A percentile compares a stretch with the other conserved stretches of the same genome.
phyloP scores from a whole-genome alignment of 129 eudicot genomes.

The Lonicera japonica region DNA sequence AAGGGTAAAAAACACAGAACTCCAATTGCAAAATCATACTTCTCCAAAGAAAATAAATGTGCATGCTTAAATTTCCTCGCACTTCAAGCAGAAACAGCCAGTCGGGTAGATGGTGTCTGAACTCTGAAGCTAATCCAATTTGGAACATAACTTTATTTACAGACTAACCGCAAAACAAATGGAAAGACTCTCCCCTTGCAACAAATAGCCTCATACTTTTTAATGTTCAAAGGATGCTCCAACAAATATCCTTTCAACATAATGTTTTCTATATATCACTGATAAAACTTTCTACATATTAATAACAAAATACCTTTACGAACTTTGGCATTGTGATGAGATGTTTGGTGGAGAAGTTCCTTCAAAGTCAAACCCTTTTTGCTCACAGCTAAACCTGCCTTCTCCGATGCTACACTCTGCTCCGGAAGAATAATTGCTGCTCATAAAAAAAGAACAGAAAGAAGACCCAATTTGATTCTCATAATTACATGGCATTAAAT shows the following conservation, averaged over 20 bases:
- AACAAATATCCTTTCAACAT: neutral
- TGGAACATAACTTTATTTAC: neutral
- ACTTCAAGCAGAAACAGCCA: no score
- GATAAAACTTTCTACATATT: neutral
- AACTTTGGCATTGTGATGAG: slow-evolving; percentile 87
- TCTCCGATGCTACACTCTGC: slow-evolving; percentile 88
- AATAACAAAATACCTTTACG: slow-evolving; percentile 56
- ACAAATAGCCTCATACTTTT: neutral
- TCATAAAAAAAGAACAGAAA: slow-evolving; percentile 4
- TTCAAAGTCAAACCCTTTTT: slow-evolving; percentile 86
- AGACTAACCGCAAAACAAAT: neutral
- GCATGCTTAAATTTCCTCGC: neutral
- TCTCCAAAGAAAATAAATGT: neutral
- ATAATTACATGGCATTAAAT: no score
- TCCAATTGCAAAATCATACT: neutral
- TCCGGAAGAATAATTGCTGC: slow-evolving; percentile 86
- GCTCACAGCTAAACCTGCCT: slow-evolving; percentile 74
- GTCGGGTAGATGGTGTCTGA: no score
- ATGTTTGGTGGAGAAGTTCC: slow-evolving; percentile 88
- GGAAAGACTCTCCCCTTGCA: neutral
- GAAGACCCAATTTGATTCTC: neutral
- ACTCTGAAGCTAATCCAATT: neutral
- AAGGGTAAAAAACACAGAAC: neutral
- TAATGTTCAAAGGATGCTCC: neutral
- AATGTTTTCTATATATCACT: neutral